These are phyloP conservation scores for Phytophthora melonis DNA, from an alignment of 352 stramenopile species.

Conservation along the genomic window DNA sequence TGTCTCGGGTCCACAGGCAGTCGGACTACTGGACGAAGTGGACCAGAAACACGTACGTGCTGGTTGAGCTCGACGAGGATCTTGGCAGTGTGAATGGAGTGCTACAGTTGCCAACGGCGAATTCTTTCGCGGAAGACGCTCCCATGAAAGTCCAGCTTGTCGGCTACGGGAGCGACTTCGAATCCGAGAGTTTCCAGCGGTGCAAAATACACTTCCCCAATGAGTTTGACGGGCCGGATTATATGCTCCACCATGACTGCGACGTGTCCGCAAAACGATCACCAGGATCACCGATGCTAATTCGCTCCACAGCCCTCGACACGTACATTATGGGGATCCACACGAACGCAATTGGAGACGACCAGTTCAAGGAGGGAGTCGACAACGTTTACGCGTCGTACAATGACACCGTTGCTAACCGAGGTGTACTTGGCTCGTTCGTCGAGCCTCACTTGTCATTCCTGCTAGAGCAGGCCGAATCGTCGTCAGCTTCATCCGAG, in stretches of 20 bases:
- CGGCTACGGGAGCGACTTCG: constrained; percentile 42
- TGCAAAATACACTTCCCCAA: constrained; percentile 62
- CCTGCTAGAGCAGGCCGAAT: constrained; percentile 25
- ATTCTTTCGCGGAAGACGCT: constrained; percentile 40
- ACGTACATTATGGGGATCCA: constrained; percentile 78
- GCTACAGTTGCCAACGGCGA: constrained; percentile 46
- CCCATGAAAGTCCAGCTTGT: constrained; percentile 66
- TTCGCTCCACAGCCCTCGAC: constrained; percentile 59
- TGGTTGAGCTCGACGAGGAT: constrained; percentile 64
- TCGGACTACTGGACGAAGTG: constrained; percentile 74
- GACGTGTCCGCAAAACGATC: constrained; percentile 59
- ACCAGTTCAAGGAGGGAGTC: constrained; percentile 6
- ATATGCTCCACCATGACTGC: constrained; percentile 70
- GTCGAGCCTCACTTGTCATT: constrained; percentile 58
- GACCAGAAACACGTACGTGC: constrained; percentile 67
- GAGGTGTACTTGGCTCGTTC: constrained; percentile 60
- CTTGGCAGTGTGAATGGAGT: constrained; percentile 46
- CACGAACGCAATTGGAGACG: constrained; percentile 49
- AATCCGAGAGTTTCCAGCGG: constrained; percentile 46
- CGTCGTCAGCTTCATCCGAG: constrained; percentile 7
- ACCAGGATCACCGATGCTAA: constrained; percentile 63
- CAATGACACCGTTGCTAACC: constrained; percentile 52
- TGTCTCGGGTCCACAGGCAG: constrained; percentile 67
- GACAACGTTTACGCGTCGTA: constrained; percentile 32
- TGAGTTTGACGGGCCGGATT: constrained; percentile 51